phyloP scores from a whole-genome alignment of 768 basidiomycete species.

The Lanmaoa rubissima region DNA sequence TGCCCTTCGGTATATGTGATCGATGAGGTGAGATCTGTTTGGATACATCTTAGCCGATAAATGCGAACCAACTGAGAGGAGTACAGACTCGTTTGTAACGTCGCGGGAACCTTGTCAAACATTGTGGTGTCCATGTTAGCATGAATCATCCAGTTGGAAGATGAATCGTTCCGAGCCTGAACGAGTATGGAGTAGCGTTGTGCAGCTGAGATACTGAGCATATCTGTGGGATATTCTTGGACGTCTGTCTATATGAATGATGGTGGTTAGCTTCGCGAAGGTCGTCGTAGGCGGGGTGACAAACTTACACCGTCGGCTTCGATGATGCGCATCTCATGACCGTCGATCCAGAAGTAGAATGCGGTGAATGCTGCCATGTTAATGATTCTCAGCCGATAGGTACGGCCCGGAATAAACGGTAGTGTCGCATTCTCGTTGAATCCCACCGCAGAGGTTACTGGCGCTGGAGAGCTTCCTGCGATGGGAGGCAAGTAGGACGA shows the following conservation, averaged over 20 bases:
- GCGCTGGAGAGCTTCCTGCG: slow-evolving; percentile 41
- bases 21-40: slow-evolving; percentile 75
- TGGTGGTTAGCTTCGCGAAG: background rate
- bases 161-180: slow-evolving; percentile 82
- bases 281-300: background rate
- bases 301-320: slow-evolving; percentile 76
- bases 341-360: slow-evolving; percentile 89
- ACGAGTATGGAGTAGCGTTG: slow-evolving; percentile 95
- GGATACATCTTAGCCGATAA: background rate
- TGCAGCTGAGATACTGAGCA: slow-evolving; percentile 75
- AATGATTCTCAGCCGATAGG: slow-evolving; percentile 84
- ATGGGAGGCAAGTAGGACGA: slow-evolving; percentile 65
- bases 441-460: slow-evolving; percentile 60
- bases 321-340: slow-evolving; percentile 81
- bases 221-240: slow-evolving; percentile 67
- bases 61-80: background rate
- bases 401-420: slow-evolving; percentile 80
- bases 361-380: slow-evolving; percentile 75
- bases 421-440: slow-evolving; percentile 88
- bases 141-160: slow-evolving; percentile 84
- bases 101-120: slow-evolving; percentile 80
- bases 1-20: slow-evolving; percentile 68
- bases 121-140: slow-evolving; percentile 87
- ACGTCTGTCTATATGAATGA: slow-evolving; percentile 61
- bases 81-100: slow-evolving; percentile 69